Percentiles rank a stretch among this genome's conserved stretches.
These are phyloP conservation scores for Beauveria caledonica DNA, from an alignment of 2,329 filamentous ascomycete species.

Conservation along the genomic window DNA sequence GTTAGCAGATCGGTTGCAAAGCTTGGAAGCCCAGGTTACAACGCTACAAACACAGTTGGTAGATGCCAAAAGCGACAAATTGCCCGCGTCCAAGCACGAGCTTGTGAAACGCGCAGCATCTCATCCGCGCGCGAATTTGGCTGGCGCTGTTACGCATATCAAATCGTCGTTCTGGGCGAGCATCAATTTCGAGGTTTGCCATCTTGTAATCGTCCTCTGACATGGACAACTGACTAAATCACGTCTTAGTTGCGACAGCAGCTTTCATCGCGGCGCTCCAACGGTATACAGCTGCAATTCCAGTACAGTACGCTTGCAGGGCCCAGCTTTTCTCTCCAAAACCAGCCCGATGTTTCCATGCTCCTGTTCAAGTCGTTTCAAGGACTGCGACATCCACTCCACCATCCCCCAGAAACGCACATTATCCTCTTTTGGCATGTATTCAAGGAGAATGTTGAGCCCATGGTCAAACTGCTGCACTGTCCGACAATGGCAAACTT, in stretches of 20 bases:
- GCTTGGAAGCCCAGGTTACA: neutral
- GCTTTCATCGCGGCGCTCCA: neutral
- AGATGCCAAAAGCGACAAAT: neutral
- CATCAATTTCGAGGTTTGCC: conserved; percentile 8
- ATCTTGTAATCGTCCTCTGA: neutral
- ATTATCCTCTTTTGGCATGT: conserved; percentile 2
- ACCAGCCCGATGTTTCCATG: neutral
- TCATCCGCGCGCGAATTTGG: neutral
- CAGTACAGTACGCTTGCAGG: neutral
- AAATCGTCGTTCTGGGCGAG: conserved; percentile 7
- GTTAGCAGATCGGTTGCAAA: neutral
- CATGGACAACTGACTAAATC: neutral
- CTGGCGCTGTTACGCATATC: neutral
- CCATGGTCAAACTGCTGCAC: neutral
- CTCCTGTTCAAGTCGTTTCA: conserved; percentile 7
- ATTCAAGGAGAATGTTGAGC: conserved; percentile 5
- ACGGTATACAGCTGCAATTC: neutral
- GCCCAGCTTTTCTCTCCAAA: neutral
- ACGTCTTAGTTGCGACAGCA: neutral
- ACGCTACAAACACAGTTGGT: neutral
- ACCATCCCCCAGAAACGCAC: conserved; percentile 1
- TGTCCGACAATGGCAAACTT: neutral
- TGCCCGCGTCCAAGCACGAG: neutral
- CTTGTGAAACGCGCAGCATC: neutral
- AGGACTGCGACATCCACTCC: neutral